Evolutionary conservation across 139 green algal genomes (phyloP).

Genomic region (Coccomyxa sp.): DNA sequence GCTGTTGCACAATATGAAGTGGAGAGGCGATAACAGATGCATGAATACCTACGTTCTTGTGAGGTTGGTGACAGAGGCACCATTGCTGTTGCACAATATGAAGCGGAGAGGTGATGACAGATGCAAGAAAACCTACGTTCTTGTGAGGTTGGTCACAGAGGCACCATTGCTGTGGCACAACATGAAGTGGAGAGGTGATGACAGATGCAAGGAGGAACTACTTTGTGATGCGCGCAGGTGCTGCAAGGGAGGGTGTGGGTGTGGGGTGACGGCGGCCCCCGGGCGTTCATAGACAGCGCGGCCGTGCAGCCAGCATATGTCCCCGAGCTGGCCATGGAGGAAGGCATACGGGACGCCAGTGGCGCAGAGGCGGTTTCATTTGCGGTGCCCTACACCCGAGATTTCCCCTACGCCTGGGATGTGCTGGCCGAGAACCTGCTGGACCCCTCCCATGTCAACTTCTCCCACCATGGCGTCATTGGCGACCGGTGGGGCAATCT

Average conservation of each 20-base stretch:
- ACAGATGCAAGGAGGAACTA: too few species aligned
- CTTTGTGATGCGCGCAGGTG: neutral
- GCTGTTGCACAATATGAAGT: neutral
- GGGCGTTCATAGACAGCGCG: conserved; percentile 5
- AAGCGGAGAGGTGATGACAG: too few species aligned
- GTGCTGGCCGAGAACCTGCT: conserved; percentile 13
- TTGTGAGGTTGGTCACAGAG: too few species aligned
- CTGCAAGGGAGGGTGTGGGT: conserved; percentile 15
- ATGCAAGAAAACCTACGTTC: too few species aligned
- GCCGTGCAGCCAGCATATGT: neutral
- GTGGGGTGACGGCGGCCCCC: conserved; percentile 8
- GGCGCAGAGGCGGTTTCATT: neutral
- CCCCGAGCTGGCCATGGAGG: neutral
- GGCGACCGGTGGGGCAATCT: conserved; percentile 6
- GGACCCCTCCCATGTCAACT: conserved; percentile 11
- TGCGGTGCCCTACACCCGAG: neutral
- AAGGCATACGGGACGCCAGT: neutral
- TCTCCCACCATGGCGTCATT: conserved; percentile 4
- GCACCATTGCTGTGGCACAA: neutral
- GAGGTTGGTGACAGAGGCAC: too few species aligned
- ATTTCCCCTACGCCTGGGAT: conserved; percentile 4
- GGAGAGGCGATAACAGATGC: too few species aligned
- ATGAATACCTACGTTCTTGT: too few species aligned
- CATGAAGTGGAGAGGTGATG: neutral
- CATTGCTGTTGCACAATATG: too few species aligned